phyloP scores from a whole-genome alignment of 129 eudicot genomes.

The Artemisia annua region DNA sequence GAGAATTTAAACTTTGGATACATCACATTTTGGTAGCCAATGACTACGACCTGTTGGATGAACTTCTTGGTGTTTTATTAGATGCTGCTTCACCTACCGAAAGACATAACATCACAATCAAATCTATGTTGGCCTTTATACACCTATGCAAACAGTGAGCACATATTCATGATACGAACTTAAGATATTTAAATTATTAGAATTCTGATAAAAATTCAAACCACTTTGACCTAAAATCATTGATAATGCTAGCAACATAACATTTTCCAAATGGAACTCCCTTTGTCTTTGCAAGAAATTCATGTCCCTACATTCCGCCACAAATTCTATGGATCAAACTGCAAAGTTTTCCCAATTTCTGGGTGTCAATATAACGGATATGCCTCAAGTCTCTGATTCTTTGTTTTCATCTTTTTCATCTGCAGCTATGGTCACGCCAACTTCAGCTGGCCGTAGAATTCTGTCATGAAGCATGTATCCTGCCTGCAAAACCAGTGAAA shows the following conservation, averaged over 20 bases:
- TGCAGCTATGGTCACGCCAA: constrained; percentile 48
- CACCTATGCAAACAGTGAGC: not conserved
- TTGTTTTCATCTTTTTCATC: constrained; percentile 10
- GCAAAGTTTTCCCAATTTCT: not conserved
- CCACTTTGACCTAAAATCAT: not conserved
- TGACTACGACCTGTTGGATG: not conserved
- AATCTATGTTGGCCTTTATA: not conserved
- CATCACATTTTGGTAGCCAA: constrained; percentile 1
- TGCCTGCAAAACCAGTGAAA: constrained; percentile 41
- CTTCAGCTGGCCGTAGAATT: constrained; percentile 78
- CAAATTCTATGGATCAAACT: constrained; percentile 2
- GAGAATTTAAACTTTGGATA: constrained; percentile 26
- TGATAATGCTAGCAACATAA: not conserved
- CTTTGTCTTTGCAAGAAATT: not conserved
- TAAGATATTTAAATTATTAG: not conserved
- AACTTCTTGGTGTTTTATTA: not conserved
- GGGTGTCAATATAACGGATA: not conserved
- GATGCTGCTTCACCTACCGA: constrained; percentile 5
- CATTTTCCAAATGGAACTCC: not conserved
- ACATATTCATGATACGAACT: not conserved
- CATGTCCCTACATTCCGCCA: not conserved
- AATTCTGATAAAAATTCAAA: not conserved
- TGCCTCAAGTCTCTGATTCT: constrained; percentile 11
- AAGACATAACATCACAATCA: not conserved
- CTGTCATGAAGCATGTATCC: constrained; percentile 72